These are phyloP conservation scores for Rhizopus stolonifer DNA, from an alignment of 371 early-diverging fungal species.

Conservation along the genomic window DNA sequence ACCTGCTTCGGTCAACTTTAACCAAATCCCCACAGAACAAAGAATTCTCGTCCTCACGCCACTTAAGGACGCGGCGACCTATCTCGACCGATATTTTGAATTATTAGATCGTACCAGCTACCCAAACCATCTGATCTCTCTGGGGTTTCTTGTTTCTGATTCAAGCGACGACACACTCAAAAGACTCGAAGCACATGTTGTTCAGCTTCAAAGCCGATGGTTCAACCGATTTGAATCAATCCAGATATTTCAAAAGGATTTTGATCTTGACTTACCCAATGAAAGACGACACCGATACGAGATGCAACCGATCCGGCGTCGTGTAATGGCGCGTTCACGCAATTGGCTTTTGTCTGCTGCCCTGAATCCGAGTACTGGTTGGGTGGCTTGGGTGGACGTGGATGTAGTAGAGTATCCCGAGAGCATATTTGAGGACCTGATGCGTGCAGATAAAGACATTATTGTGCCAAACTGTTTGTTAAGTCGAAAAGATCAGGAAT, in stretches of 20 bases:
- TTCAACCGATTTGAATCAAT: slow-evolving; percentile 44
- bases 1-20: background rate
- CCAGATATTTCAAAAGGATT: slow-evolving; percentile 57
- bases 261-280: slow-evolving; percentile 52
- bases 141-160: slow-evolving; percentile 62
- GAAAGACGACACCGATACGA: slow-evolving; percentile 51
- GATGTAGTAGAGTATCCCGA: slow-evolving; percentile 59
- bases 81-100: slow-evolving; percentile 59
- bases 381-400: slow-evolving; percentile 67
- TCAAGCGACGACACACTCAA: slow-evolving; percentile 53
- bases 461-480: slow-evolving; percentile 64
- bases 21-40: slow-evolving; percentile 12
- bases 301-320: slow-evolving; percentile 53
- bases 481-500: slow-evolving; percentile 31
- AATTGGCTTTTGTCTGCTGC: slow-evolving; percentile 56
- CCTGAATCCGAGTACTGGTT: slow-evolving; percentile 47
- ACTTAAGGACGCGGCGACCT: slow-evolving; percentile 54
- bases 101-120: slow-evolving; percentile 51
- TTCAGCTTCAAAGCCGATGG: slow-evolving; percentile 20
- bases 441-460: slow-evolving; percentile 62
- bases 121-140: slow-evolving; percentile 53
- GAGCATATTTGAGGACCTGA: slow-evolving; percentile 54
- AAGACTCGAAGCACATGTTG: slow-evolving; percentile 37
- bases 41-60: slow-evolving; percentile 58
- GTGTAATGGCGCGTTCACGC: slow-evolving; percentile 59